Evolutionary conservation across 331 rosid genomes (phyloP), one percentile per base, ranked within the genome.

Genomic region (Spiraea crenata): DNA sequence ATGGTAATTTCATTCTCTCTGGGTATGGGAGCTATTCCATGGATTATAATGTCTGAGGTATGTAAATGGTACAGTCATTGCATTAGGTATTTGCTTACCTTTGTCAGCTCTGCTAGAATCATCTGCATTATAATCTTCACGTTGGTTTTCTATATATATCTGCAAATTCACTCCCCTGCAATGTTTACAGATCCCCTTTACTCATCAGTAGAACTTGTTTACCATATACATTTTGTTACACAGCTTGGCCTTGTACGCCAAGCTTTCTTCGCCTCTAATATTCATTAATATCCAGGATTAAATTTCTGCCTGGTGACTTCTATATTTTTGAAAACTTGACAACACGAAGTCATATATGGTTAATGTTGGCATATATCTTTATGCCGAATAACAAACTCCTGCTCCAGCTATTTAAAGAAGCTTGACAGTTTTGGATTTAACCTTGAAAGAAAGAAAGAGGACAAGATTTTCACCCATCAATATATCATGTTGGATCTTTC

Each of bases 31-130:
- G 92, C 95, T 70, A 90, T 93, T 84, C 98, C 98, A 64, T 93
- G 97, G 98, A 72, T 93, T 74, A 93, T 93, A 85, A 93, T 93
- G 97, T 93, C 98, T 15, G 98, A 93, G 97, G 98, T 93, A 88
- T 70, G 79, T 57, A 20, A 52, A 40, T 69, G 57, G 31, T 71
- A 5, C 16, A 44, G 12, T 45, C 41, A 56, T 67, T 61, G 66
- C 15, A 51, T 44, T 70, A 8, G 3, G 19, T 9, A 48, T 12
- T 62, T 56, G 45, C 48, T 57, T 70, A 19, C 34, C 13, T 39
- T 60, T 64, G n/a, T 48, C 11, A 56, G 54, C 38, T 39, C 63
- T 54, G 75, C 77, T 70, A 46, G n/a, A 63, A 57, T 52, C 52
- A 31, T 42, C 19, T 56, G 57, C 46, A 47, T 34, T 59, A 7